Percentiles rank a stretch among this genome's conserved stretches.
Conservation (phyloP, 1,284 basidiomycete genomes). For the Ceratobasidium sp. region DNA sequence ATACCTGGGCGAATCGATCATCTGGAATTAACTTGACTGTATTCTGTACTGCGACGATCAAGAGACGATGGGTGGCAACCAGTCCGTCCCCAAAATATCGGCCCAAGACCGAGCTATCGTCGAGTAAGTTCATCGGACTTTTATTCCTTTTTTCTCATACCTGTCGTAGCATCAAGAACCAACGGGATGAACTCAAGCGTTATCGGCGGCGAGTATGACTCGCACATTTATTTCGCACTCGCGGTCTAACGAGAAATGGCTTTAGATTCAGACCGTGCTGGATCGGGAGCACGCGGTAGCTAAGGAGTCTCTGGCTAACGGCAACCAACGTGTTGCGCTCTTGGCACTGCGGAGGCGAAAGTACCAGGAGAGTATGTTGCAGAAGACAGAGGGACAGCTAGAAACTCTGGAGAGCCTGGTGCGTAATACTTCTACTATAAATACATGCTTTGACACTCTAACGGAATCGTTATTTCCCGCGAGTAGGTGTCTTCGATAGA, state of each 20-base stretch:
- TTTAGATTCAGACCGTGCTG: constrained; percentile 86
- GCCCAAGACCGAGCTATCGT: constrained; percentile 93
- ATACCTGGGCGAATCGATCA: neutral
- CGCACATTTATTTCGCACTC: constrained; percentile 23
- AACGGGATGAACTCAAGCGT: constrained; percentile 94
- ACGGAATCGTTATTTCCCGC: neutral
- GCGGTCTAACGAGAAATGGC: neutral
- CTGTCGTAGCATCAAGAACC: constrained; percentile 82
- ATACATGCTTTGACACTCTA: neutral
- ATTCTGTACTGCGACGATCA: neutral
- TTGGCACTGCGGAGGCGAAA: constrained; percentile 90
- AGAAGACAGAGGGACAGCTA: constrained; percentile 91
- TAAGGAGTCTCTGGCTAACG: constrained; percentile 80
- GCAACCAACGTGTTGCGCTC: constrained; percentile 88
- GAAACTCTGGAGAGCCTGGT: constrained; percentile 92
- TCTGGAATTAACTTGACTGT: neutral
- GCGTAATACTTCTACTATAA: constrained; percentile 54
- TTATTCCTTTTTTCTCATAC: neutral
- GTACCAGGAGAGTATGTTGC: constrained; percentile 90
- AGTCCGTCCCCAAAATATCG: constrained; percentile 90
- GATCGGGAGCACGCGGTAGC: constrained; percentile 93
- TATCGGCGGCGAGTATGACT: constrained; percentile 89
- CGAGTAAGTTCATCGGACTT: constrained; percentile 71
- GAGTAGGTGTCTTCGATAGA: constrained; percentile 92
- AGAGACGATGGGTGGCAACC: constrained; percentile 58